phyloP scores from a whole-genome alignment of 1,284 basidiomycete genomes.

The Cutaneotrichosporon cyanovorans region DNA sequence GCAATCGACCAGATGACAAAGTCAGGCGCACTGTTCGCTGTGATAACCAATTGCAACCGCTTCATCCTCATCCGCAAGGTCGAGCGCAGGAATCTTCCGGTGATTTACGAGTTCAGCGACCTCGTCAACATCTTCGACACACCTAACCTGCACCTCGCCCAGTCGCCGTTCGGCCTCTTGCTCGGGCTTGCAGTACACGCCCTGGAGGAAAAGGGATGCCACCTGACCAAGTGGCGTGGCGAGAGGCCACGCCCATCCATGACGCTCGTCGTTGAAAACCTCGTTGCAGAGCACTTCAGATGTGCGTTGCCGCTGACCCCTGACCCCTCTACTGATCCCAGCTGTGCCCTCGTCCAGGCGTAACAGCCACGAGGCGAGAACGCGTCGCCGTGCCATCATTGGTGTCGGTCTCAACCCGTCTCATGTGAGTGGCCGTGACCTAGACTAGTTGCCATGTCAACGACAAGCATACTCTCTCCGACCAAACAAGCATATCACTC shows the following conservation, averaged over 20 bases:
- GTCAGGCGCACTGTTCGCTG: not conserved
- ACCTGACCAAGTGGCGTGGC: not conserved
- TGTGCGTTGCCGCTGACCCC: not conserved
- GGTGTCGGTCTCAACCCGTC: conserved; percentile 1
- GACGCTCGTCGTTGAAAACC: not conserved
- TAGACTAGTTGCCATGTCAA: too few relatives aligned
- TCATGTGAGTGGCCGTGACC: conserved; percentile 1
- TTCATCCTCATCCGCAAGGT: conserved; percentile 3
- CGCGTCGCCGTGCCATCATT: conserved; percentile 6
- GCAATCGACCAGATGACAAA: conserved; percentile 3
- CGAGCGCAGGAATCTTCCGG: not conserved
- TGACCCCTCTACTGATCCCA: not conserved
- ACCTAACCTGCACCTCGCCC: not conserved
- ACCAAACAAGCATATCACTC: too few relatives aligned
- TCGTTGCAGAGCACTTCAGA: conserved; percentile 5
- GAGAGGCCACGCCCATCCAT: not conserved
- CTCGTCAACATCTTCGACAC: not conserved
- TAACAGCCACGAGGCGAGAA: not conserved
- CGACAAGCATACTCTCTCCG: too few relatives aligned
- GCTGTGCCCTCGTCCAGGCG: not conserved
- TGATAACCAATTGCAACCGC: conserved; percentile 13
- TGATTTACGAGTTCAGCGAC: conserved; percentile 5
- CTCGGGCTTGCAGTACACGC: conserved; percentile 7
- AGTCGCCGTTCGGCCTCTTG: conserved; percentile 10
- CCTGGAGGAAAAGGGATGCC: not conserved